Conservation (phyloP, 768 basidiomycete genomes). For the Amanita thiersii region DNA sequence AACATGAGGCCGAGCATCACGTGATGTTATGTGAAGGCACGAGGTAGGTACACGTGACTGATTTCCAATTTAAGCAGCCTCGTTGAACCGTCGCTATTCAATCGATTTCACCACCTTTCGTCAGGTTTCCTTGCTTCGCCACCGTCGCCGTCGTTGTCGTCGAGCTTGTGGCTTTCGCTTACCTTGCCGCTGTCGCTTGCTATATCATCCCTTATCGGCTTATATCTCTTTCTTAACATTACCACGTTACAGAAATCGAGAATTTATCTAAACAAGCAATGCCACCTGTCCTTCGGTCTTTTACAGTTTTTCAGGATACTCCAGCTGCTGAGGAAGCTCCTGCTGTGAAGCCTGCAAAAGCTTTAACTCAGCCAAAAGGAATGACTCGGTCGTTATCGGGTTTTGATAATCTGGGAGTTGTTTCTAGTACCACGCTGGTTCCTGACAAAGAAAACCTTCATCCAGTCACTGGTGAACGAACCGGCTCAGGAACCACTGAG, state of each 20-base stretch:
- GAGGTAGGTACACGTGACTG: not conserved
- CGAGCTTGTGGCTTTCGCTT: not conserved
- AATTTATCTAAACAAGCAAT: slow-evolving; percentile 11
- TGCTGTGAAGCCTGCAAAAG: slow-evolving; percentile 21
- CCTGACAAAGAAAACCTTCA: slow-evolving; percentile 76
- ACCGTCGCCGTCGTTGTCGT: not conserved
- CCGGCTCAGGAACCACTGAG: slow-evolving; percentile 28
- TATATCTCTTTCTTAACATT: not conserved
- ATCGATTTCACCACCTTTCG: slow-evolving; percentile 4
- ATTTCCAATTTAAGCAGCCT: slow-evolving; percentile 6
- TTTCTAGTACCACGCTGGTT: slow-evolving; percentile 23
- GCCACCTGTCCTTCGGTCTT: slow-evolving; percentile 19
- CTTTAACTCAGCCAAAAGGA: slow-evolving; percentile 15
- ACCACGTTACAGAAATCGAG: slow-evolving; percentile 10
- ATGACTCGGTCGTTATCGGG: slow-evolving; percentile 20
- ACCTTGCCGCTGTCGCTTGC: not conserved
- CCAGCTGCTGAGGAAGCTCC: slow-evolving; percentile 25
- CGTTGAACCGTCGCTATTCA: not conserved
- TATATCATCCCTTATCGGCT: not conserved
- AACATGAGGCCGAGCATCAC: slow-evolving; percentile 1
- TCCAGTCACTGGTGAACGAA: slow-evolving; percentile 62
- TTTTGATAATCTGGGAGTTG: slow-evolving; percentile 12
- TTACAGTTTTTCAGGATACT: slow-evolving; percentile 58
- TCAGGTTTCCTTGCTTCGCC: not conserved
- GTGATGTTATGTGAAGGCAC: not conserved